Evolutionary conservation across 257 asterid genomes (phyloP).

Genomic region (Fraxinus americana): DNA sequence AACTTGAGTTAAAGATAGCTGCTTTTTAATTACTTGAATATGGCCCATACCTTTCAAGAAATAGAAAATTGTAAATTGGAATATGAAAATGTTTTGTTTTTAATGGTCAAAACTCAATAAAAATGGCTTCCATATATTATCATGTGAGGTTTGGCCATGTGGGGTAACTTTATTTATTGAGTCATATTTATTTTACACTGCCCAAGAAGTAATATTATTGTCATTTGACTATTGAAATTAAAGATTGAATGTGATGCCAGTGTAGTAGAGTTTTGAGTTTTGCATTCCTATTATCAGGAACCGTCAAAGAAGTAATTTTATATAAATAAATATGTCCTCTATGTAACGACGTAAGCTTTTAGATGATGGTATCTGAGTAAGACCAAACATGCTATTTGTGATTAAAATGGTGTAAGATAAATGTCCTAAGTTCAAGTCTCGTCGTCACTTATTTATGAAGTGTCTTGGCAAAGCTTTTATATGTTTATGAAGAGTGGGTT

Average conservation of each 20-base stretch:
- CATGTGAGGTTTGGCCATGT: conserved; percentile 28
- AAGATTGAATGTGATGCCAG: conserved; percentile 11
- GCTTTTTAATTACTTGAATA: conserved; percentile 24
- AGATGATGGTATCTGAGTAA: not conserved
- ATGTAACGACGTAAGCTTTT: not conserved
- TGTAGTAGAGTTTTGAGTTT: conserved; percentile 7
- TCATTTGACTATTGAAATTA: conserved; percentile 1
- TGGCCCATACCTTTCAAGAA: conserved; percentile 20
- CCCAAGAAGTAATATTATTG: conserved; percentile 30
- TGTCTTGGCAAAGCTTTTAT: too few relatives aligned
- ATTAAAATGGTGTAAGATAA: too few relatives aligned
- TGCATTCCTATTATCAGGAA: not conserved
- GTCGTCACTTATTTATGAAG: too few relatives aligned
- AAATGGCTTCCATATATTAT: not conserved
- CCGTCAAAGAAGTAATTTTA: too few relatives aligned
- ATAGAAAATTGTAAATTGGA: conserved; percentile 16
- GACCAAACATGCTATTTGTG: too few relatives aligned
- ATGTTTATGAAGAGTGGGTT: too few relatives aligned
- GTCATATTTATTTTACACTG: conserved; percentile 45
- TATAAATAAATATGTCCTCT: not conserved
- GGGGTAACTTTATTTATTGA: conserved; percentile 30
- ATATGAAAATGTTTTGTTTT: conserved; percentile 14
- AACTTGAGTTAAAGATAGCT: not conserved
- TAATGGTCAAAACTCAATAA: not conserved
- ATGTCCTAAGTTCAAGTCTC: too few relatives aligned